These are phyloP conservation scores for Gilbertella persicaria DNA, from an alignment of 371 early-diverging fungal genomes.

Conservation along the genomic window DNA sequence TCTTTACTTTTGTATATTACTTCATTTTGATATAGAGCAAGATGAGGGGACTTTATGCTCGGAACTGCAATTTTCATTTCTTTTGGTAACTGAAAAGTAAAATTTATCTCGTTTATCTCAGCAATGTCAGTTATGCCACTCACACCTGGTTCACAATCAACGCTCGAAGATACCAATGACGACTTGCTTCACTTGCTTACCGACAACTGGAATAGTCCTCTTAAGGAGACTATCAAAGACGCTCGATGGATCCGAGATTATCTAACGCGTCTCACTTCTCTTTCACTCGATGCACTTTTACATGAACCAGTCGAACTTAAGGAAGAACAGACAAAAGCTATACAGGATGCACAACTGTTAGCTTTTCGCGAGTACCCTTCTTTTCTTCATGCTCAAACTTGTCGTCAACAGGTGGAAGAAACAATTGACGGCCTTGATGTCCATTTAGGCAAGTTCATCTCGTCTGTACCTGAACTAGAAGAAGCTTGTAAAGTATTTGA, in stretches of 20 bases:
- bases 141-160: conserved; percentile 8
- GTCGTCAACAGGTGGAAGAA: conserved; percentile 55
- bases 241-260: conserved; percentile 63
- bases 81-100: too few relatives aligned
- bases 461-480: conserved; percentile 54
- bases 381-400: conserved; percentile 67
- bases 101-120: too few relatives aligned
- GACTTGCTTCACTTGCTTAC: conserved; percentile 30
- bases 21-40: too few relatives aligned
- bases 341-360: conserved; percentile 66
- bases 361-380: conserved; percentile 73
- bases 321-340: conserved; percentile 59
- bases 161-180: conserved; percentile 28
- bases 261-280: conserved; percentile 60
- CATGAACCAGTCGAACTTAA: conserved; percentile 53
- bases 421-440: conserved; percentile 55
- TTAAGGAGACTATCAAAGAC: conserved; percentile 13
- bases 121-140: conserved; percentile 12
- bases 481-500: conserved; percentile 48
- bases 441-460: conserved; percentile 52
- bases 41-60: too few relatives aligned
- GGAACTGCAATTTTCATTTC: too few relatives aligned
- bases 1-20: too few relatives aligned
- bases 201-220: conserved; percentile 20
- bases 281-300: conserved; percentile 59